A percentile compares a stretch with the other conserved stretches of the same genome.
Evolutionary conservation across 1,284 basidiomycete species (phyloP).

Genomic region (Coniophora puteana): DNA sequence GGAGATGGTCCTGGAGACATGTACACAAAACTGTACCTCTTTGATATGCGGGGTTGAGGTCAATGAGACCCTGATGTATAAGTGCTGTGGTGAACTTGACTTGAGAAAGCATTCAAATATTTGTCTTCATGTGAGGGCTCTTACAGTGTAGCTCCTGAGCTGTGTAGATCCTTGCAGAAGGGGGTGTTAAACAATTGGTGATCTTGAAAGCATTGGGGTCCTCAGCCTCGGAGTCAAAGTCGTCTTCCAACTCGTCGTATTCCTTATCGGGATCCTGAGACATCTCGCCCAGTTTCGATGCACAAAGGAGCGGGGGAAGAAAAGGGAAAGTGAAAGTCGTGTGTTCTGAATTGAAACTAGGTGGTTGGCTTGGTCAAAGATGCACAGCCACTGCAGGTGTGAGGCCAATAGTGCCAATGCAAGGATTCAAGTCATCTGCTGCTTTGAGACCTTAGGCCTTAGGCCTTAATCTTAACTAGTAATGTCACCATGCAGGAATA

Average conservation of each 20-base stretch:
- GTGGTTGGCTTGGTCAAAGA: too few relatives aligned
- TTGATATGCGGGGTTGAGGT: conserved; percentile 66
- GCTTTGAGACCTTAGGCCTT: too few relatives aligned
- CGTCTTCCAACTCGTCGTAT: conserved; percentile 48
- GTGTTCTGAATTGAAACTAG: too few relatives aligned
- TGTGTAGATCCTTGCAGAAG: conserved; percentile 33
- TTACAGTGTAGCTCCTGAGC: conserved; percentile 53
- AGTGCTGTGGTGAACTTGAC: conserved; percentile 28
- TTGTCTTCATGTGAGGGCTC: conserved; percentile 16
- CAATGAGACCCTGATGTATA: conserved; percentile 63
- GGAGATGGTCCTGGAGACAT: neutral
- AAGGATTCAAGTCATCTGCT: too few relatives aligned
- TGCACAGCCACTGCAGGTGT: too few relatives aligned
- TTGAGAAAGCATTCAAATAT: neutral
- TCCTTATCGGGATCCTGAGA: conserved; percentile 39
- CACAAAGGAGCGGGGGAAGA: too few relatives aligned
- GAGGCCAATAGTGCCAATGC: too few relatives aligned
- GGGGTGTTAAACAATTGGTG: conserved; percentile 36
- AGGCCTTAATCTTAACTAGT: too few relatives aligned
- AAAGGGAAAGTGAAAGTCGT: too few relatives aligned
- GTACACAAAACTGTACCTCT: conserved; percentile 45
- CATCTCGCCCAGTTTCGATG: too few relatives aligned
- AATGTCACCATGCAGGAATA: too few relatives aligned
- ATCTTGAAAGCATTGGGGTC: conserved; percentile 46
- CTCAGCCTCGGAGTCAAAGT: conserved; percentile 34